Conservation (phyloP, 306 rosid species). For the peach (Prunus persica) region DNA sequence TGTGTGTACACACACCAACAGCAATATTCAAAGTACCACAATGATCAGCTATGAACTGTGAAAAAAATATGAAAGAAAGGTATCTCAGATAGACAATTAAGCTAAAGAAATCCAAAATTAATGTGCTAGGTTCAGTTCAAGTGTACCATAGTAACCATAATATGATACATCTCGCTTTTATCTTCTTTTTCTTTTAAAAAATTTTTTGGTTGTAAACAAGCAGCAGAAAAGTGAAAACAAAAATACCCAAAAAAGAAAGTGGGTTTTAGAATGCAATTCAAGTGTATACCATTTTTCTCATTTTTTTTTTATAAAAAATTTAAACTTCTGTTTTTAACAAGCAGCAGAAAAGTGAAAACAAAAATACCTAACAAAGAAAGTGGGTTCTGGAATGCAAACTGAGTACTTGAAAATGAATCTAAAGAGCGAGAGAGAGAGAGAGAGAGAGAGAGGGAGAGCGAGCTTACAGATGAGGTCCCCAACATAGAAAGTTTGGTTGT, state of each 20-base stretch:
- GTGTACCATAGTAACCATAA: neutral
- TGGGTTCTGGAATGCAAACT: neutral
- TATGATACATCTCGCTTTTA: neutral
- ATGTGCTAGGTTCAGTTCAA: neutral
- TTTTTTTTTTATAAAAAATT: no score
- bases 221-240: neutral
- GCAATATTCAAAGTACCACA: neutral
- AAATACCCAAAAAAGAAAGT: neutral
- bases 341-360: neutral
- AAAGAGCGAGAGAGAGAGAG: neutral
- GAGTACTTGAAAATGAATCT: neutral
- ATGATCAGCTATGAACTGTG: neutral
- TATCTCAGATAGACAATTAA: neutral
- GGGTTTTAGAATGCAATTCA: conserved; percentile 2
- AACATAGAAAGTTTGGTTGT: conserved; percentile 79
- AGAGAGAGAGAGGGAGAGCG: neutral
- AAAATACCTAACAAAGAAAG: neutral
- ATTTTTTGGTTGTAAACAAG: neutral
- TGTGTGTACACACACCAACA: neutral
- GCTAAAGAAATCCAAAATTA: neutral
- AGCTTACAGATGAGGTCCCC: conserved; percentile 75
- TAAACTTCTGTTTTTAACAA: neutral
- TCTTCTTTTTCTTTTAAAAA: no score
- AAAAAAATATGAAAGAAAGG: neutral
- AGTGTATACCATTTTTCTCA: neutral